These are phyloP conservation scores for Gelatoporia subvermispora DNA, from an alignment of 768 basidiomycete genomes.

Conservation along the genomic window DNA sequence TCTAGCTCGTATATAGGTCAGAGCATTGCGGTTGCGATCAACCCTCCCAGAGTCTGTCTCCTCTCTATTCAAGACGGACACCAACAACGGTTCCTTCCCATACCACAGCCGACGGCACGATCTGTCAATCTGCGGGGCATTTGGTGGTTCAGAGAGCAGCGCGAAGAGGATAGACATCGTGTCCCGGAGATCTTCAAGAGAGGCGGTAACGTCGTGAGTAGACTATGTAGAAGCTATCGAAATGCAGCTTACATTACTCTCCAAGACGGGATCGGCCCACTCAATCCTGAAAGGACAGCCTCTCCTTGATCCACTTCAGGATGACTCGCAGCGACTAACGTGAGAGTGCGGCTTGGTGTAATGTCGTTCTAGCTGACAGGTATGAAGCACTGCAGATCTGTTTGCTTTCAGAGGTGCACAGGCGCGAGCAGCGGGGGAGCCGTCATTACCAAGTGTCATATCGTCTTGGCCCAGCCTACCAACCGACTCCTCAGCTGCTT, in stretches of 20 bases:
- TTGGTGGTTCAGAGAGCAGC: slow-evolving; percentile 70
- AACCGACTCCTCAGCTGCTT: slow-evolving; percentile 50
- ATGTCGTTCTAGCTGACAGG: slow-evolving; percentile 1
- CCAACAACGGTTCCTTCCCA: slow-evolving; percentile 42
- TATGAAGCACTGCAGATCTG: slow-evolving; percentile 63
- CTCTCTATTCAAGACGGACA: slow-evolving; percentile 79
- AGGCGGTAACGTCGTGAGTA: slow-evolving; percentile 54
- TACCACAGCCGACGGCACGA: slow-evolving; percentile 21
- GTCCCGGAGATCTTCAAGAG: slow-evolving; percentile 78
- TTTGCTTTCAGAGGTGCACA: slow-evolving; percentile 78
- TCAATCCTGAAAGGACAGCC: slow-evolving; percentile 66
- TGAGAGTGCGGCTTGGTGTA: slow-evolving; percentile 27
- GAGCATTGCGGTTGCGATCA: slow-evolving; percentile 58
- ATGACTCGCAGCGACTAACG: slow-evolving; percentile 64
- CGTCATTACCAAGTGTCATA: slow-evolving; percentile 54
- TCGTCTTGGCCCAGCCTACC: slow-evolving; percentile 65
- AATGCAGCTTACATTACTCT: slow-evolving; percentile 7
- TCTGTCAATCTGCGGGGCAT: slow-evolving; percentile 40
- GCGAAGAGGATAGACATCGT: slow-evolving; percentile 29
- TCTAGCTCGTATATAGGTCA: slow-evolving; percentile 40
- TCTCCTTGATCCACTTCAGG: slow-evolving; percentile 63
- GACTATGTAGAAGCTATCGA: not conserved
- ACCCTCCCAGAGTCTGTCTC: slow-evolving; percentile 62
- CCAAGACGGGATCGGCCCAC: slow-evolving; percentile 73
- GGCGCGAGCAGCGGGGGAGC: slow-evolving; percentile 39